phyloP scores from a whole-genome alignment of 495 filamentous ascomycete genomes.

The Talaromyces proteolyticus region DNA sequence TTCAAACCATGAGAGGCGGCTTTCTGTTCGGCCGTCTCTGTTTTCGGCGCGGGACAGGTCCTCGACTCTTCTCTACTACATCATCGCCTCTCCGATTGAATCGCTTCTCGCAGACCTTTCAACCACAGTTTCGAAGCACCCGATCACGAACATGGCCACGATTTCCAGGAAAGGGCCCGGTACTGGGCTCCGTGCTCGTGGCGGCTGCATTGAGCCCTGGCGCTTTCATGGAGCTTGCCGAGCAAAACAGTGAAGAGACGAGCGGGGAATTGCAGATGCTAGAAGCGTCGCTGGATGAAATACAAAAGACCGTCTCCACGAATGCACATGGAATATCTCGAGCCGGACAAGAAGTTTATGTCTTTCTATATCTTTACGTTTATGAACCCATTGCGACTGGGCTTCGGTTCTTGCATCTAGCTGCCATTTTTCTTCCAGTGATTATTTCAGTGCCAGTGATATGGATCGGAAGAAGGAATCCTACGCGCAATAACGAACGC shows the following conservation, averaged over 20 bases:
- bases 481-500: slow-evolving; percentile 61
- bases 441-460: slow-evolving; percentile 72
- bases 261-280: slow-evolving; percentile 84
- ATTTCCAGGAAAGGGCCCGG: slow-evolving; percentile 19
- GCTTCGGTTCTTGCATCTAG: slow-evolving; percentile 75
- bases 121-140: background rate
- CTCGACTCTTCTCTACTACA: slow-evolving; percentile 12
- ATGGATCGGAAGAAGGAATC: slow-evolving; percentile 62
- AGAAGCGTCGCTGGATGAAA: slow-evolving; percentile 68
- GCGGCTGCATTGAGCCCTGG: slow-evolving; percentile 51
- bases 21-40: slow-evolving; percentile 49
- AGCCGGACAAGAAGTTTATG: slow-evolving; percentile 44
- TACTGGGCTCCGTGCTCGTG: slow-evolving; percentile 35
- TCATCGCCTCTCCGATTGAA: slow-evolving; percentile 11
- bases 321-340: slow-evolving; percentile 51
- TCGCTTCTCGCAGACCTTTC: slow-evolving; percentile 17
- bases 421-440: slow-evolving; percentile 87
- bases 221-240: slow-evolving; percentile 69
- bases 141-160: slow-evolving; percentile 9
- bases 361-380: slow-evolving; percentile 65
- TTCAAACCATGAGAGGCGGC: slow-evolving; percentile 48
- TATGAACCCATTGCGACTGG: slow-evolving; percentile 87
- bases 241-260: slow-evolving; percentile 56
- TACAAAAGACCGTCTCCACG: slow-evolving; percentile 58
- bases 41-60: slow-evolving; percentile 29